Base-by-base conservation (phyloP, 495 filamentous ascomycete species). In the Lepraria neglecta region DNA sequence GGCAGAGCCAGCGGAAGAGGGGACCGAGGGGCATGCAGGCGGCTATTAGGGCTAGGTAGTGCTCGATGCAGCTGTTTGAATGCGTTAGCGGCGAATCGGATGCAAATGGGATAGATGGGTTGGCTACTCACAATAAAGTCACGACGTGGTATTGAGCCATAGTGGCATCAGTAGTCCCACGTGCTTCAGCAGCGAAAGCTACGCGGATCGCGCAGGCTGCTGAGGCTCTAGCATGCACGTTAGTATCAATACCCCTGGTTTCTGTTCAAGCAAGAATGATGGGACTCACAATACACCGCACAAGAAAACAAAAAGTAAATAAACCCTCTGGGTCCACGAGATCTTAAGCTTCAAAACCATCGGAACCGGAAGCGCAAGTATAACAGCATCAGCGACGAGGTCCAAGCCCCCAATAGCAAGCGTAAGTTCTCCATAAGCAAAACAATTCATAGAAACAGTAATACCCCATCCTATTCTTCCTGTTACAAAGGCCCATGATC, bases 1-100 rank as follows among this genome's bases (percentile, higher is more conserved):
- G 62, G 9, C 57, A 56, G 28, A 64, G 57, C 56, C 50, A 60
- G 27, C 46, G 48, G 57, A 64, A 64, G 28, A 64, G 44, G 5
- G 62, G 62, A 9, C 62, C 62, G 14, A 64, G 56, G 19, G 62
- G 62, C 62, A 64, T 64, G 62, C 62, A 64, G 57, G 62, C 62
- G 4, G 62, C 56, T 17, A 64, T 64, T 1, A 64, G 46, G 19
- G 62, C 62, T 12, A 60, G 51, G 21, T 57, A 64, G 57, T 64
- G 62, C 50, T 64, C 62, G 12, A 64, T 64, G 30, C 62, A 64
- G 46, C 62, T 64, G 27, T 24, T 28, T 6, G 10, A 4, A 12
- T 58, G n/a, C 15, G 1, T 58, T 9, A 24, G 15, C 7, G 15
- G 27, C 19, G n/a, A 11, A 5, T 57, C 12, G 21, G 30, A 19